Evolutionary conservation across 768 basidiomycete genomes (phyloP).

Genomic region (Panus rudis): DNA sequence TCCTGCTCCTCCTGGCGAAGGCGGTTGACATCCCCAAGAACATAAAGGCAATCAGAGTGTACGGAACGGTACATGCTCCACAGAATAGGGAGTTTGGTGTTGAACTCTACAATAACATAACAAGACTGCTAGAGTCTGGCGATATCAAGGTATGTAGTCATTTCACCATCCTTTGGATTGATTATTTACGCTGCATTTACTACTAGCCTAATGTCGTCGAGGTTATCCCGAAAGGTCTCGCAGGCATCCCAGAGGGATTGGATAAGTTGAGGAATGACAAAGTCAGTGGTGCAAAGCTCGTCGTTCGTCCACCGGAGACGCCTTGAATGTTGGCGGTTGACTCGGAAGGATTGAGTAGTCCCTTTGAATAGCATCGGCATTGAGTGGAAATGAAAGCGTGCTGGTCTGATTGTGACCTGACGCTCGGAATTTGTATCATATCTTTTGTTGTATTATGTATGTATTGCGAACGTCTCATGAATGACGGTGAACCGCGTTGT

Average conservation of each 20-base stretch:
- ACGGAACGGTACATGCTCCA: constrained; percentile 8
- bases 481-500: no score
- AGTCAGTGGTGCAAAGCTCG: constrained; percentile 41
- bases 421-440: no score
- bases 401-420: no score
- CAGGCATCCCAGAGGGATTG: constrained; percentile 34
- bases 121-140: constrained; percentile 12
- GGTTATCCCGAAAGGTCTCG: constrained; percentile 34
- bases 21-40: constrained; percentile 19
- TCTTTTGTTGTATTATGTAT: no score
- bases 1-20: constrained; percentile 12
- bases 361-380: no score
- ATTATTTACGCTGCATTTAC: not conserved
- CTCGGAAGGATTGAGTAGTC: no score
- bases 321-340: no score
- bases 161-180: not conserved
- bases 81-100: constrained; percentile 8
- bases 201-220: constrained; percentile 38
- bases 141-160: constrained; percentile 14
- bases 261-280: constrained; percentile 32
- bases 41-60: constrained; percentile 41
- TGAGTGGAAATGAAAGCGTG: no score
- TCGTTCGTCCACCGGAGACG: constrained; percentile 38
- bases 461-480: no score
- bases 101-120: constrained; percentile 14